Base-by-base conservation (phyloP, 129 eudicot species). In the Ambrosia trifida region DNA sequence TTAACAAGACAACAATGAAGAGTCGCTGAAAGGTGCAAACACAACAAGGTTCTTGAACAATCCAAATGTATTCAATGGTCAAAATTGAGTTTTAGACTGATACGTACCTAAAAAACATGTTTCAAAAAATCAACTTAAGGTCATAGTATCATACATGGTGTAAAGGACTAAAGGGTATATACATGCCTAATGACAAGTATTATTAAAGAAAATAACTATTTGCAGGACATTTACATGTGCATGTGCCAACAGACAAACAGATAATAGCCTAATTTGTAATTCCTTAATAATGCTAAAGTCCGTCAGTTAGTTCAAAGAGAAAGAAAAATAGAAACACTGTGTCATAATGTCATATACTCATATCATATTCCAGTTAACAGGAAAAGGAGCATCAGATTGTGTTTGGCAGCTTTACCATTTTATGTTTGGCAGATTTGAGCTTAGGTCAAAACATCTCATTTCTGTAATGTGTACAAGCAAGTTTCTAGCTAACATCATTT, bases 191-290 rank as follows among this genome's bases (percentile, higher is more conserved):
- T 46, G 52, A 58, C 40, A 44, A 24, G 43, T 54, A 13, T 43
- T 14, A 38, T 31, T 51, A 65, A 76, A 54, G 61, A 67, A 13
- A 54, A 56, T 1, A 57, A 75, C 57, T 10, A 16, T 24, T 43
- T 54, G 61, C 69, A 40, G 11, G 24, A 67, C 36, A 56, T 40
- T 18, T 59, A 59, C 74, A 75, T 76, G 54, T 76, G 70, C 17
- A 76, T 76, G 75, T 76, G 80, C 68, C 60, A 69, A 35, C 32
- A 68, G 36, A 77, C 66, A 62, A 62, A 70, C 46, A 5, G 61
- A n/a, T 58, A 70, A 50, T 52, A 62, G 66, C 81, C 81, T 77
- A 77, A 77, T 76, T 52, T 18, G 40, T n/a, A 51, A 70, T 70
- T 71, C 59, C 71, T 51, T 62, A 50, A 20, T 41, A 51, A 77